phyloP scores from a whole-genome alignment of 2,329 filamentous ascomycete species.

The Aspergillus pseudotamarii region DNA sequence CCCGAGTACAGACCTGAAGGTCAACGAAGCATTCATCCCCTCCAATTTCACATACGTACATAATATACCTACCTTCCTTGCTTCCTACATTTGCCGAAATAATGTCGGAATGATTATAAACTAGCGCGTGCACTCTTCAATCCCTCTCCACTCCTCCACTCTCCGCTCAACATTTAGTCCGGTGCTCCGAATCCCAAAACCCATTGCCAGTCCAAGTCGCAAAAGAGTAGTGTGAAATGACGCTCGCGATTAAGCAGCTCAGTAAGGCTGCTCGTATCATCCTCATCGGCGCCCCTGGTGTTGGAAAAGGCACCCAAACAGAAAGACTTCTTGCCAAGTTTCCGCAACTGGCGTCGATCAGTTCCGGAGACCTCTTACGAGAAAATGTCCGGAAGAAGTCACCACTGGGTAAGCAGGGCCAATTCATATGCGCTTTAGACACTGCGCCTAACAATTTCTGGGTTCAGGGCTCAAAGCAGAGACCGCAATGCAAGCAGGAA shows the following conservation, averaged over 20 bases:
- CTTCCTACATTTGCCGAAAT: neutral
- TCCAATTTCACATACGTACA: neutral
- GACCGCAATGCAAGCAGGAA: slow-evolving; percentile 80
- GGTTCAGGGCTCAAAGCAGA: slow-evolving; percentile 83
- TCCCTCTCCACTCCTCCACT: neutral
- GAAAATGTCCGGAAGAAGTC: slow-evolving; percentile 90
- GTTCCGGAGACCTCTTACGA: slow-evolving; percentile 88
- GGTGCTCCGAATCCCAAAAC: neutral
- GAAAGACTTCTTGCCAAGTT: slow-evolving; percentile 85
- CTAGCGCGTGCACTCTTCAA: neutral
- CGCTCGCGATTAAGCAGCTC: slow-evolving; percentile 56
- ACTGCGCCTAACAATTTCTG: slow-evolving; percentile 6
- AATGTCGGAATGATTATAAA: neutral
- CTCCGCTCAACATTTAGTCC: neutral
- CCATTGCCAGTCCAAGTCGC: neutral
- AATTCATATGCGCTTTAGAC: neutral
- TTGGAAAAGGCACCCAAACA: slow-evolving; percentile 95
- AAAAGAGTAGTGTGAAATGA: slow-evolving; percentile 26
- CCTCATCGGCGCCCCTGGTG: slow-evolving; percentile 91
- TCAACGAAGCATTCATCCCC: neutral
- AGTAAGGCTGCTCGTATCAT: slow-evolving; percentile 87
- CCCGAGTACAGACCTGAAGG: slow-evolving; percentile 4
- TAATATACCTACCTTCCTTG: neutral
- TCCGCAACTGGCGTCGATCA: slow-evolving; percentile 86
- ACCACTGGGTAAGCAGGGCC: slow-evolving; percentile 67